Evolutionary conservation across 2,329 filamentous ascomycete genomes (phyloP), one percentile per base, ranked within the genome.

Genomic region (Colletotrichum sp.): DNA sequence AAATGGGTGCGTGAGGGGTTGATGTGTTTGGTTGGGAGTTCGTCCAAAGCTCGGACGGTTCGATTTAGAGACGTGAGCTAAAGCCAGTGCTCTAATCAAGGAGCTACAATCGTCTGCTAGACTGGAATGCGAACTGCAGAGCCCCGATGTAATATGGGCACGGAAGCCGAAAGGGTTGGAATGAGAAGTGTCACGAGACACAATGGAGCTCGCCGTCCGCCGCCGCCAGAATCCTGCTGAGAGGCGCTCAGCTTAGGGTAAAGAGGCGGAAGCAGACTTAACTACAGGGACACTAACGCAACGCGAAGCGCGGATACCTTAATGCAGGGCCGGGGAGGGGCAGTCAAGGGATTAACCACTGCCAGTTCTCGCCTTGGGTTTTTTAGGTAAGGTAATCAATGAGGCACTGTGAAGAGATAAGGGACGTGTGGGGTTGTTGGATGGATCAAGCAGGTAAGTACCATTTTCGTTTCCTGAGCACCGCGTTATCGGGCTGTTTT

Each of bases 121-220:
- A 63, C 59, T 63, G 61, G 61, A 36, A 39, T 25, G 52, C 27
- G 55, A 13, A 36, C 48, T 44, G 22, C 57, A 36, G 30, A 72
- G 36, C 36, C 28, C 57, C 59, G 52, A 60, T 66, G 71, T 61
- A 68, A 68, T 52, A 72, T 57, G 64, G 39, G 39, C 32, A 16
- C 15, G 39, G n/a, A 63, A 32, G 22, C 22, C 57, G n/a, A 34
- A 44, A 57, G 63, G 57, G 69, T 68, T 67, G 22, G 57, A 52
- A 70, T 63, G 19, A 55, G 28, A 44, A 25, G 30, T 63, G 69
- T 64, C 69, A 75, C 63, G 73, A 75, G 73, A 75, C 69, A 30
- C 63, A 68, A 63, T 72, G 69, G 73, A 75, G 73, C 73, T 72
- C 73, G 73, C 73, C 69, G 73, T 44, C 25, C 48, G 36, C 72